Evolutionary conservation across 768 basidiomycete genomes (phyloP).

Genomic region (Mycena rebaudengoi): DNA sequence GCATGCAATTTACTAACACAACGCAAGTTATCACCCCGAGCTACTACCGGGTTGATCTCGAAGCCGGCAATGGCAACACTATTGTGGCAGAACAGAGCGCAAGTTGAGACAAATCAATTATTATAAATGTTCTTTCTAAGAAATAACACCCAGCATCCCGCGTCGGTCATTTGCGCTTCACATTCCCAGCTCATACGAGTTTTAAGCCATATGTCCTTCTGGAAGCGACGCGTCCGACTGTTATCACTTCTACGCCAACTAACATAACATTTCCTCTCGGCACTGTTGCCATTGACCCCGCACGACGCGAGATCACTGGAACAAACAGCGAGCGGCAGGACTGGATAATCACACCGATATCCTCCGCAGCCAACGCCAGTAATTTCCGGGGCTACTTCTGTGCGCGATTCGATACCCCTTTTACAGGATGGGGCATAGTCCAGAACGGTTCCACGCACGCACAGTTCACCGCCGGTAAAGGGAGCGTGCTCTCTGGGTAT

Average conservation of each 20-base stretch:
- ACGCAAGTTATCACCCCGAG: conserved; percentile 51
- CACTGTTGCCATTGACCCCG: conserved; percentile 51
- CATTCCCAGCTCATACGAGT: conserved; percentile 44
- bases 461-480: conserved; percentile 35
- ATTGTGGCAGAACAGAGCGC: conserved; percentile 60
- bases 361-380: conserved; percentile 33
- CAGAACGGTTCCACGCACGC: conserved; percentile 45
- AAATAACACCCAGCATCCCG: conserved; percentile 58
- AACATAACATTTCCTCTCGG: conserved; percentile 56
- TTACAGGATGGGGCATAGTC: conserved; percentile 53
- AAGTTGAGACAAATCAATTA: conserved; percentile 43
- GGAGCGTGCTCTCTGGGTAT: conserved; percentile 52
- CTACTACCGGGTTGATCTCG: conserved; percentile 60
- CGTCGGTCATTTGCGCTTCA: conserved; percentile 70
- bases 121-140: not conserved
- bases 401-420: conserved; percentile 55
- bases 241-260: conserved; percentile 50
- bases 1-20: conserved; percentile 53
- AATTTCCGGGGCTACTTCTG: conserved; percentile 53
- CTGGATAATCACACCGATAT: conserved; percentile 58
- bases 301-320: conserved; percentile 58
- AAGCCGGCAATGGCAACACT: conserved; percentile 49
- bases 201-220: conserved; percentile 64
- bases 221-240: conserved; percentile 62
- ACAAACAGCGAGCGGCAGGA: conserved; percentile 70